Percentiles rank a stretch among this genome's conserved stretches.
Evolutionary conservation across 2,329 filamentous ascomycete genomes (phyloP).

Genomic region (Penicillium corylophilum): DNA sequence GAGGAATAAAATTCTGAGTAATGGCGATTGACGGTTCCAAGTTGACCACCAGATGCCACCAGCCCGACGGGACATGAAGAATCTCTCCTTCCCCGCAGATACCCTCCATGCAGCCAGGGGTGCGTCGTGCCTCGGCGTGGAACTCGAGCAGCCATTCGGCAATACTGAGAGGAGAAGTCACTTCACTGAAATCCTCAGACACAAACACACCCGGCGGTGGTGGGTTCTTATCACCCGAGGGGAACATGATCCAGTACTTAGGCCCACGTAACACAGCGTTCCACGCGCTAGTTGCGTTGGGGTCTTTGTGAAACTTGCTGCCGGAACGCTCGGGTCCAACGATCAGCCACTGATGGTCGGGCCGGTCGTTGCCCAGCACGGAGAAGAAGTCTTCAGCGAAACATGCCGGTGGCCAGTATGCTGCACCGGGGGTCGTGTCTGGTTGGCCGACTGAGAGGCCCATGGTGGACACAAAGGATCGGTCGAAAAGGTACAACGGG

Average conservation of each 20-base stretch:
- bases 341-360: constrained; percentile 90
- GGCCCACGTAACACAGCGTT: constrained; percentile 86
- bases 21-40: constrained; percentile 80
- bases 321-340: constrained; percentile 83
- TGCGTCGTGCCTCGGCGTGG: constrained; percentile 74
- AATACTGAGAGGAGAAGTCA: constrained; percentile 90
- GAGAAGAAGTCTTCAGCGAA: constrained; percentile 87
- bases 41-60: constrained; percentile 97
- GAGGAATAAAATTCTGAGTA: constrained; percentile 92
- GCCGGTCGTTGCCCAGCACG: constrained; percentile 72
- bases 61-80: constrained; percentile 86
- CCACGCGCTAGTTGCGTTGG: constrained; percentile 74
- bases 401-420: constrained; percentile 77
- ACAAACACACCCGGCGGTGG: constrained; percentile 87
- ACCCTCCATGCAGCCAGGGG: constrained; percentile 78
- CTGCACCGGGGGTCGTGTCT: constrained; percentile 46
- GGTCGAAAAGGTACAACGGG: constrained; percentile 89
- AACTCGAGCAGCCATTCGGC: constrained; percentile 95
- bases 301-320: constrained; percentile 90
- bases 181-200: constrained; percentile 84
- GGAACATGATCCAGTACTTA: constrained; percentile 99
- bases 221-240: constrained; percentile 60
- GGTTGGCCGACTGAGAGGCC: constrained; percentile 57
- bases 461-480: constrained; percentile 85
- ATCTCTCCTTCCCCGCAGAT: constrained; percentile 83